These are phyloP conservation scores for Tetragonia tetragonoides DNA, from an alignment of 148 eudicot species.

Conservation along the genomic window DNA sequence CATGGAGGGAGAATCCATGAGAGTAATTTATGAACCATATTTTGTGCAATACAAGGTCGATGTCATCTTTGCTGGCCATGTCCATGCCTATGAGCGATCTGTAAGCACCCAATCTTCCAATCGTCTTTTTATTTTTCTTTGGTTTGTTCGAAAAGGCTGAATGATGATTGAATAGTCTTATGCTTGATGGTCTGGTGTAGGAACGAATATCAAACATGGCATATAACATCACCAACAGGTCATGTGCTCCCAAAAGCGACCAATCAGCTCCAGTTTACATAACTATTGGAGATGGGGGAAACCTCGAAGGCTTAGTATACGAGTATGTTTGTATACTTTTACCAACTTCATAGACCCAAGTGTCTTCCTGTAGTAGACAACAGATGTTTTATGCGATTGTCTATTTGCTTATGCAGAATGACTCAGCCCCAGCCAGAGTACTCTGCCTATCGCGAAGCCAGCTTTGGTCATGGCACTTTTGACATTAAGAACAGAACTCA, in stretches of 20 bases:
- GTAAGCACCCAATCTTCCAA: slow-evolving; percentile 38
- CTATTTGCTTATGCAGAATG: slow-evolving; percentile 49
- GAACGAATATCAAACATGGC: slow-evolving; percentile 74
- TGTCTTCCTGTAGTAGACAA: neutral
- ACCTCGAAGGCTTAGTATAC: slow-evolving; percentile 65
- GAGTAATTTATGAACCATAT: slow-evolving; percentile 76
- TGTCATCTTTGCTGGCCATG: slow-evolving; percentile 85
- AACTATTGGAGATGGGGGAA: slow-evolving; percentile 91
- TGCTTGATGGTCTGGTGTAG: slow-evolving; percentile 31
- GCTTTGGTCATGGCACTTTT: slow-evolving; percentile 85
- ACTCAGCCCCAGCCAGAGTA: slow-evolving; percentile 78
- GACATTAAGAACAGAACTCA: slow-evolving; percentile 81
- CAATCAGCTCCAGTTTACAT: slow-evolving; percentile 78
- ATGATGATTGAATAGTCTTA: neutral
- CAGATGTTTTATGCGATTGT: neutral
- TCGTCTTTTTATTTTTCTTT: neutral
- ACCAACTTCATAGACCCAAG: neutral
- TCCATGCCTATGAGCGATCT: slow-evolving; percentile 89
- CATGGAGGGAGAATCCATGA: slow-evolving; percentile 96
- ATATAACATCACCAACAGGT: slow-evolving; percentile 61
- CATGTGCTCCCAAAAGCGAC: slow-evolving; percentile 54
- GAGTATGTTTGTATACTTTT: slow-evolving; percentile 43
- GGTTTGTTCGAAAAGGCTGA: neutral
- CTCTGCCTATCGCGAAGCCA: slow-evolving; percentile 80
- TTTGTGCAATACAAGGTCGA: slow-evolving; percentile 82